These are phyloP conservation scores for Globisporangium polare DNA, from an alignment of 352 stramenopile genomes.

Conservation along the genomic window DNA sequence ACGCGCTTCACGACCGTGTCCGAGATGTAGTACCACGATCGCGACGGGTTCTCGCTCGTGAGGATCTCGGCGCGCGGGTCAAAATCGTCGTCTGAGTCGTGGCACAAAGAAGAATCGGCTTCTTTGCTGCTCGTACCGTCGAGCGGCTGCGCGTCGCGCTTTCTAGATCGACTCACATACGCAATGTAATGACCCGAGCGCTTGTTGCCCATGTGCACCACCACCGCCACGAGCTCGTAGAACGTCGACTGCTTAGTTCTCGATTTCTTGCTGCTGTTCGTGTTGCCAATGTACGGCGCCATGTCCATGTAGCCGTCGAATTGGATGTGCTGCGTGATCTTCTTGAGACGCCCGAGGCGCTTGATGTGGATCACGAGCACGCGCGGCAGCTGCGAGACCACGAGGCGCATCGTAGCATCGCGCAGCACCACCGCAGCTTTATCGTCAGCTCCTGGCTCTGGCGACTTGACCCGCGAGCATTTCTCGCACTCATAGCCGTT, in stretches of 20 bases:
- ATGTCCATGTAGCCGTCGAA: constrained; percentile 59
- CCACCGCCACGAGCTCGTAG: constrained; percentile 64
- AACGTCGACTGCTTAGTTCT: constrained; percentile 24
- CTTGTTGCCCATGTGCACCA: constrained; percentile 73
- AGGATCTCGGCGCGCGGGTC: constrained; percentile 22
- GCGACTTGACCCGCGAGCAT: constrained; percentile 39
- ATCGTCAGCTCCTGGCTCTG: constrained; percentile 24
- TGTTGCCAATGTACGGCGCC: constrained; percentile 31
- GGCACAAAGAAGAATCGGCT: neutral
- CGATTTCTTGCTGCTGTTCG: constrained; percentile 1
- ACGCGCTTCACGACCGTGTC: constrained; percentile 64
- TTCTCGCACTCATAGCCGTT: constrained; percentile 76
- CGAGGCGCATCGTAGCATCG: constrained; percentile 52
- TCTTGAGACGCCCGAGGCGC: constrained; percentile 40
- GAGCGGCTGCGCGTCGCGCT: constrained; percentile 20
- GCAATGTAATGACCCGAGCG: constrained; percentile 66
- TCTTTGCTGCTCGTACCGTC: neutral
- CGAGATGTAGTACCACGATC: constrained; percentile 67
- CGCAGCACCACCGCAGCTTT: constrained; percentile 25
- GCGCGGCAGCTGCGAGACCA: constrained; percentile 42
- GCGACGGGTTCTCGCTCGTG: constrained; percentile 19
- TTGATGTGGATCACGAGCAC: constrained; percentile 75
- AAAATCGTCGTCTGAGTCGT: constrained; percentile 22
- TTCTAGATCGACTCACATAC: constrained; percentile 58
- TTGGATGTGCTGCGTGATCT: constrained; percentile 64